Evolutionary conservation across 495 filamentous ascomycete genomes (phyloP).

Genomic region (Penicillium paxilli): DNA sequence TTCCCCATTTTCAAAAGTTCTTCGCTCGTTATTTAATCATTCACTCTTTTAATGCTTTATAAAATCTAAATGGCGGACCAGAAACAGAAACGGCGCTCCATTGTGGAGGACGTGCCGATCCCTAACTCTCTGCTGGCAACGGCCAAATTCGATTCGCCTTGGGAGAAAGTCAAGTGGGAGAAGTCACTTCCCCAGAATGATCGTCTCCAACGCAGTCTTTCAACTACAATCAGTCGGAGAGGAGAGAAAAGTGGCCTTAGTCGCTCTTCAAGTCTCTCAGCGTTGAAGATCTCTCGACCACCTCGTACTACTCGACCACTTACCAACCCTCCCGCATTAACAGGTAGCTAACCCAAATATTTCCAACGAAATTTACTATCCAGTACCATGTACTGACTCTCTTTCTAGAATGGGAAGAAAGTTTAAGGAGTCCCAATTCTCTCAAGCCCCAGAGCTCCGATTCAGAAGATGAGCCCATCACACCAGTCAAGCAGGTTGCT

Average conservation of each 20-base stretch:
- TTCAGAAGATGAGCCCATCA: slow-evolving; percentile 16
- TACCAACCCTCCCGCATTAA: slow-evolving; percentile 18
- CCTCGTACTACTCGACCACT: slow-evolving; percentile 10
- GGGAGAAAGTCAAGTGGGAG: slow-evolving; percentile 23
- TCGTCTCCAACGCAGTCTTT: slow-evolving; percentile 7
- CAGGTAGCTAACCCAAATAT: slow-evolving; percentile 8
- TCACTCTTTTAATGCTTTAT: slow-evolving; percentile 1
- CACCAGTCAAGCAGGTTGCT: slow-evolving; percentile 13
- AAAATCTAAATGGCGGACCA: slow-evolving; percentile 12
- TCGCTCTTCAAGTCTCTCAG: slow-evolving; percentile 20
- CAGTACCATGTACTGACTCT: neutral
- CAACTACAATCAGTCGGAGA: neutral
- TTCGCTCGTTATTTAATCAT: neutral
- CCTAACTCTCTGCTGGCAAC: slow-evolving; percentile 21
- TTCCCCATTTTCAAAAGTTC: neutral
- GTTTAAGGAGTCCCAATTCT: slow-evolving; percentile 1
- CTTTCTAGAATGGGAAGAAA: slow-evolving; percentile 10
- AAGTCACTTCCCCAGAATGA: slow-evolving; percentile 22
- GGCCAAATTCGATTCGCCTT: slow-evolving; percentile 26
- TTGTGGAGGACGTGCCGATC: slow-evolving; percentile 24
- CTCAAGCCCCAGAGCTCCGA: slow-evolving; percentile 3
- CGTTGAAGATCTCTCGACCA: slow-evolving; percentile 11
- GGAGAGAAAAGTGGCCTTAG: slow-evolving; percentile 5
- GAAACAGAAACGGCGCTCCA: slow-evolving; percentile 6
- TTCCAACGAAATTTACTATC: neutral